Percentiles rank a stretch among this genome's conserved stretches.
Conservation (phyloP, 768 basidiomycete species). For the Leccinum uliginosum region DNA sequence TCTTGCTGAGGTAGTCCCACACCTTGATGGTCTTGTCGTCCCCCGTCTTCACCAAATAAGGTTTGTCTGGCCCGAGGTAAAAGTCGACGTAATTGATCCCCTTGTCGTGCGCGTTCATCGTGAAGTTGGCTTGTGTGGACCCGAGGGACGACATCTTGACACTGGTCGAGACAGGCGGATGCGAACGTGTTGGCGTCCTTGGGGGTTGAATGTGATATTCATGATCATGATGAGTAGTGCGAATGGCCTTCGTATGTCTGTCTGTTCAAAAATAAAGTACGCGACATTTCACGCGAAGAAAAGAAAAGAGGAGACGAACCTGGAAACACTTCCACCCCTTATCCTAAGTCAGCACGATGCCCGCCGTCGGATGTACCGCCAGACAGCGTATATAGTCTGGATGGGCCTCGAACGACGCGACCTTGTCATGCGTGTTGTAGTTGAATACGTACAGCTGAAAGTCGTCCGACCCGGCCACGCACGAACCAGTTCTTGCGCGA, state of each 20-base stretch:
- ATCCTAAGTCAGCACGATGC: slow-evolving; percentile 96
- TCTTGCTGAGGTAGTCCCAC: slow-evolving; percentile 99
- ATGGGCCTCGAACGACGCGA: slow-evolving; percentile 91
- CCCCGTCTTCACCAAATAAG: slow-evolving; percentile 93
- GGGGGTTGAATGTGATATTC: slow-evolving; percentile 94
- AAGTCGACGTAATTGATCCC: slow-evolving; percentile 99
- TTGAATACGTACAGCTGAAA: slow-evolving; percentile 95
- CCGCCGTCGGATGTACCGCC: slow-evolving; percentile 89
- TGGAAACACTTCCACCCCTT: slow-evolving; percentile 97
- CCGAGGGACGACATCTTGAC: slow-evolving; percentile 98
- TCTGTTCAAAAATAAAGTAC: neutral
- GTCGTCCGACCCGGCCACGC: slow-evolving; percentile 78
- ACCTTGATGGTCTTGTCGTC: slow-evolving; percentile 98
- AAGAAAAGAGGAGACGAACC: slow-evolving; percentile 41
- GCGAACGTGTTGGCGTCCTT: slow-evolving; percentile 98
- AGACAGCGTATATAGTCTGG: slow-evolving; percentile 98
- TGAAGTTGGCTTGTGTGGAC: slow-evolving; percentile 82
- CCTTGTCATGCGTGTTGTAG: slow-evolving; percentile 98
- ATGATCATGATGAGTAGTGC: slow-evolving; percentile 99
- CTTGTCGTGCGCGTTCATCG: slow-evolving; percentile 97
- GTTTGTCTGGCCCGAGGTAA: slow-evolving; percentile 95
- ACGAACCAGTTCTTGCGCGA: slow-evolving; percentile 98
- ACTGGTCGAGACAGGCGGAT: slow-evolving; percentile 90
- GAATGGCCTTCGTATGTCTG: slow-evolving; percentile 96
- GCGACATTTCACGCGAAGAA: neutral